Evolutionary conservation across 1,139 yeast genomes (phyloP), one percentile per base, ranked within the genome.

Genomic region (Yamadazyma songkhlaensis): DNA sequence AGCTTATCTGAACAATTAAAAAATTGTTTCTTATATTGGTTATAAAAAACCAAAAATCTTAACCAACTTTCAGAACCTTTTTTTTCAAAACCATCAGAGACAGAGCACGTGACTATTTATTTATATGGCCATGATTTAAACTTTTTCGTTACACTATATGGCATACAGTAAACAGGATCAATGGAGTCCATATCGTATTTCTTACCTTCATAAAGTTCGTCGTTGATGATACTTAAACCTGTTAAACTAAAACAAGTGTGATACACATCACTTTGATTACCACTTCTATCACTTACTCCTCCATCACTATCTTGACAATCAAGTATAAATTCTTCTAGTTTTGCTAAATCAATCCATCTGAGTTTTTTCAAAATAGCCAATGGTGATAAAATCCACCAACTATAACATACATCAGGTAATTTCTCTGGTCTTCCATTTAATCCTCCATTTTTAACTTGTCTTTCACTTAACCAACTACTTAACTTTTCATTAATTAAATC

Each of bases 371-470:
- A 65, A 37, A 90, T 83, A 0, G 86, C 76, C 36, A 92, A 63
- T 1, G 92, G 76, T 1, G 96, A 84, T 30, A 90, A 60, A 6
- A 89, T 96, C 98, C 98, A 92, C 97, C 97, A 94, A 54, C 94
- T 82, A 57, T 92, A 92, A 57, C 99, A 92, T 11, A 87, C 96
- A 59, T 92, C 99, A 0, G 97, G 97, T 20, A 90, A 65, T 57
- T 92, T 92, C 47, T 94, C 96, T 0, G 98, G 98, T 35, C 99
- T 75, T 0, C 99, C 99, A 55, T 92, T 92, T 38, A 92, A 69
- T 0, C 99, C 99, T 5, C 99, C 99, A 3, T 81, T 81, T 27
- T 59, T 50, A n/a, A 87, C 75, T 58, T 92, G 99, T 39, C 99
- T 68, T 56, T 92, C 97, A 50, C 92, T 77, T 14, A 92, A 69